Conservation (phyloP, 2,329 filamentous ascomycete species). For the Colletotrichum siamense region DNA sequence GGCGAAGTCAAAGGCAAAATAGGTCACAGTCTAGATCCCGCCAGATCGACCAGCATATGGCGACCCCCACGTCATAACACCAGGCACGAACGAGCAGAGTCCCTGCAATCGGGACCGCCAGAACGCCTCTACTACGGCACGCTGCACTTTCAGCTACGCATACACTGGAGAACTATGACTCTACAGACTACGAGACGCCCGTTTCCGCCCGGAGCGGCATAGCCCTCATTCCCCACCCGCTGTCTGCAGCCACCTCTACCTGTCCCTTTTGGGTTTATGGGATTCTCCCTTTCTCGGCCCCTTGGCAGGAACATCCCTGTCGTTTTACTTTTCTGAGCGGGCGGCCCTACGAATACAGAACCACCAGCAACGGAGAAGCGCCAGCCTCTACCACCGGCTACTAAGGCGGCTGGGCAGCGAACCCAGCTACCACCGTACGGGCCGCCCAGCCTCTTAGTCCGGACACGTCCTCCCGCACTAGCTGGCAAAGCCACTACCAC, state of each 20-base stretch:
- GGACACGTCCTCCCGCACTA: constrained; percentile 3
- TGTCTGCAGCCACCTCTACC: background rate
- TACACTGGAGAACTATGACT: constrained; percentile 5
- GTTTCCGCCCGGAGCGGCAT: background rate
- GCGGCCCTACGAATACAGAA: background rate
- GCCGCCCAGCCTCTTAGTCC: background rate
- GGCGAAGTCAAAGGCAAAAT: constrained; percentile 14
- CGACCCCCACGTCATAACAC: constrained; percentile 12
- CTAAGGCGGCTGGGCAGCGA: background rate
- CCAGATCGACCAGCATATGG: background rate
- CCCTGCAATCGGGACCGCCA: background rate
- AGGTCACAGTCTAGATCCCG: constrained; percentile 15
- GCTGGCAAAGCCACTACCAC: constrained; percentile 10
- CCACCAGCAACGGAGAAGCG: background rate
- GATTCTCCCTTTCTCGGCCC: background rate
- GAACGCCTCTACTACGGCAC: background rate
- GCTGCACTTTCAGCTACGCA: background rate
- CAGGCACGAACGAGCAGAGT: constrained; percentile 18
- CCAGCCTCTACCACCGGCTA: background rate
- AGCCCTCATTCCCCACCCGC: constrained; percentile 2
- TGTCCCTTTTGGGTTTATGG: background rate
- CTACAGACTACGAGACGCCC: background rate
- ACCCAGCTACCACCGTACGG: background rate
- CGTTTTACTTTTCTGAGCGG: background rate
- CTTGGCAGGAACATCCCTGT: constrained; percentile 3